These are phyloP conservation scores for Carex sylvatica DNA, from an alignment of 202 grass and related monocot species.

Conservation along the genomic window DNA sequence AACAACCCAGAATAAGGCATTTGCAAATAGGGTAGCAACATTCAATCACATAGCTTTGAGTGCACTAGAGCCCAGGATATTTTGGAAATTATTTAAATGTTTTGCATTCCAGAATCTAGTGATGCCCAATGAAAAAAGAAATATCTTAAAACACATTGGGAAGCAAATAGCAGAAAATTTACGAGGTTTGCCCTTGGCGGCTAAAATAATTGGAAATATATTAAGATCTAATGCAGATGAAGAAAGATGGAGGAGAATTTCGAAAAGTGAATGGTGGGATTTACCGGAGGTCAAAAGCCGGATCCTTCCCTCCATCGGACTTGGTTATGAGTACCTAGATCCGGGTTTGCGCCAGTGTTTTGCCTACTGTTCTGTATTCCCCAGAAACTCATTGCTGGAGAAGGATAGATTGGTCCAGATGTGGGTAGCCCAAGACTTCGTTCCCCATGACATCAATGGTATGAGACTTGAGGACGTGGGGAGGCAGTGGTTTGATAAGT, in stretches of 20 bases:
- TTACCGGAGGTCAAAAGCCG: constrained; percentile 21
- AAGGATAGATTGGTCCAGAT: constrained; percentile 40
- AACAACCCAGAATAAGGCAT: constrained; percentile 38
- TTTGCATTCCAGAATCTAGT: not conserved
- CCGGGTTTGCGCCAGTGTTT: constrained; percentile 36
- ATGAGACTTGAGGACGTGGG: not conserved
- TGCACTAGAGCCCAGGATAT: constrained; percentile 17
- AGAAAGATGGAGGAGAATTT: constrained; percentile 32
- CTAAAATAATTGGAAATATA: not conserved
- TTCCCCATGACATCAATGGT: constrained; percentile 12
- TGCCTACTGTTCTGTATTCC: constrained; percentile 43
- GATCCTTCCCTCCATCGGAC: constrained; percentile 13
- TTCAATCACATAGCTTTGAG: constrained; percentile 25
- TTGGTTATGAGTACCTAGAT: constrained; percentile 19
- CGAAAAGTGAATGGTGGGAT: constrained; percentile 39
- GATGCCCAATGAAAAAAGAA: not conserved
- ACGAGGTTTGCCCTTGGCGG: constrained; percentile 32
- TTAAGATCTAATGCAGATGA: constrained; percentile 11
- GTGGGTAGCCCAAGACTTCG: constrained; percentile 40
- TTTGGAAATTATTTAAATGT: constrained; percentile 36
- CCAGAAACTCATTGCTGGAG: constrained; percentile 29
- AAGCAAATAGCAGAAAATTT: constrained; percentile 37
- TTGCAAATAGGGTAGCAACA: constrained; percentile 19
- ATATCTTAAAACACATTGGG: constrained; percentile 30
- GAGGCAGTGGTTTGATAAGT: not conserved